phyloP scores from a whole-genome alignment of 2,329 filamentous ascomycete species.

The Phialocephala sp. region DNA sequence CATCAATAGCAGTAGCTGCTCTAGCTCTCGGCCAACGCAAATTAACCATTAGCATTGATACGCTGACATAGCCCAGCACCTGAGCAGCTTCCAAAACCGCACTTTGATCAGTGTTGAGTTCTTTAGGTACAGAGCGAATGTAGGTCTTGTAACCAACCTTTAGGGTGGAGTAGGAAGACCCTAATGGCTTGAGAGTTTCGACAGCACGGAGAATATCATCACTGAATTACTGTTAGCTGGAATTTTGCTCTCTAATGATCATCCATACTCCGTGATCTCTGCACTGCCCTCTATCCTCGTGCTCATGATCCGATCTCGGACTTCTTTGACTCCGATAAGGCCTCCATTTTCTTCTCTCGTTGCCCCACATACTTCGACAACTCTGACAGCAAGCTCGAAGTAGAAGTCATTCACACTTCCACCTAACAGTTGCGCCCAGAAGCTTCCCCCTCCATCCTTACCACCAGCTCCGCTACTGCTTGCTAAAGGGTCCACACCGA shows the following conservation, averaged over 20 bases:
- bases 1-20: slow-evolving; percentile 88
- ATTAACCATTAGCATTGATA: slow-evolving; percentile 88
- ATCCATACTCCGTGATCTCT: slow-evolving; percentile 74
- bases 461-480: slow-evolving; percentile 59
- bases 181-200: slow-evolving; percentile 83
- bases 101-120: slow-evolving; percentile 93
- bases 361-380: slow-evolving; percentile 89
- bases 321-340: slow-evolving; percentile 82
- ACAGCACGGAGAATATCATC: slow-evolving; percentile 93
- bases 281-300: slow-evolving; percentile 76
- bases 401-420: slow-evolving; percentile 97
- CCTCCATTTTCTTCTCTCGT: slow-evolving; percentile 92
- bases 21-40: slow-evolving; percentile 83
- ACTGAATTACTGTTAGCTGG: slow-evolving; percentile 46
- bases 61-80: slow-evolving; percentile 85
- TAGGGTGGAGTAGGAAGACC: slow-evolving; percentile 85
- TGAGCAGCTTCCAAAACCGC: slow-evolving; percentile 91
- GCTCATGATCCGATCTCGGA: slow-evolving; percentile 75
- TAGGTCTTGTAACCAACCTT: slow-evolving; percentile 84
- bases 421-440: slow-evolving; percentile 93
- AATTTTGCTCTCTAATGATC: slow-evolving; percentile 11
- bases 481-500: slow-evolving; percentile 94
- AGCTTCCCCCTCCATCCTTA: slow-evolving; percentile 62
- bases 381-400: slow-evolving; percentile 93
- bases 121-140: slow-evolving; percentile 91